Evolutionary conservation across 225 moss, liverwort and hornwort genomes (phyloP).

Genomic region (Straminergon stramineum): DNA sequence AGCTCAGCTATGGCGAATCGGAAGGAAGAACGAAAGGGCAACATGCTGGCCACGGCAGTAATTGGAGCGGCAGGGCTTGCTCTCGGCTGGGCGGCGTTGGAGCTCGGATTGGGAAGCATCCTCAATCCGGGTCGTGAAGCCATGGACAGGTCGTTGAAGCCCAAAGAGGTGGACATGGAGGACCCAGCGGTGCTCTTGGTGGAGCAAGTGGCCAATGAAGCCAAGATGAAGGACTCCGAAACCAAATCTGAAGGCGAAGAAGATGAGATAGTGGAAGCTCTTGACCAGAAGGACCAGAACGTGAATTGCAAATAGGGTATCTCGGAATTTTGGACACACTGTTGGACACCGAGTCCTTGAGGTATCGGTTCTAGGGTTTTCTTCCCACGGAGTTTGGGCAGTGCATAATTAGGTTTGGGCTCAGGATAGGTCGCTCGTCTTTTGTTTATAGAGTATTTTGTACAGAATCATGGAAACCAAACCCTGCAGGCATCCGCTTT

Average conservation of each 20-base stretch:
- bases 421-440: not conserved
- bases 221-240: slow-evolving; percentile 1
- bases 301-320: not conserved
- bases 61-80: slow-evolving; percentile 27
- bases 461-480: not conserved
- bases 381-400: not conserved
- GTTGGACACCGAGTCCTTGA: not conserved
- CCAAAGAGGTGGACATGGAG: not conserved
- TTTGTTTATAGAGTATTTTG: not conserved
- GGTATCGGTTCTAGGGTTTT: not conserved
- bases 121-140: slow-evolving; percentile 18
- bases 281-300: not conserved
- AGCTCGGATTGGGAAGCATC: slow-evolving; percentile 23
- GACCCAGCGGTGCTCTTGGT: slow-evolving; percentile 15
- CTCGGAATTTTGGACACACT: not conserved
- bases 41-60: not conserved
- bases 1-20: not conserved
- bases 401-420: not conserved
- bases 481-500: not conserved
- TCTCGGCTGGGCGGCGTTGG: slow-evolving; percentile 32
- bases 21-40: slow-evolving; percentile 5
- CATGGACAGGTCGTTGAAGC: slow-evolving; percentile 6
- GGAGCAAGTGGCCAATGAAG: slow-evolving; percentile 8
- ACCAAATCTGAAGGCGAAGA: slow-evolving; percentile 1
- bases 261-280: slow-evolving; percentile 1